These are phyloP conservation scores for Coemansia sp. DNA, from an alignment of 371 early-diverging fungal species.

Conservation along the genomic window DNA sequence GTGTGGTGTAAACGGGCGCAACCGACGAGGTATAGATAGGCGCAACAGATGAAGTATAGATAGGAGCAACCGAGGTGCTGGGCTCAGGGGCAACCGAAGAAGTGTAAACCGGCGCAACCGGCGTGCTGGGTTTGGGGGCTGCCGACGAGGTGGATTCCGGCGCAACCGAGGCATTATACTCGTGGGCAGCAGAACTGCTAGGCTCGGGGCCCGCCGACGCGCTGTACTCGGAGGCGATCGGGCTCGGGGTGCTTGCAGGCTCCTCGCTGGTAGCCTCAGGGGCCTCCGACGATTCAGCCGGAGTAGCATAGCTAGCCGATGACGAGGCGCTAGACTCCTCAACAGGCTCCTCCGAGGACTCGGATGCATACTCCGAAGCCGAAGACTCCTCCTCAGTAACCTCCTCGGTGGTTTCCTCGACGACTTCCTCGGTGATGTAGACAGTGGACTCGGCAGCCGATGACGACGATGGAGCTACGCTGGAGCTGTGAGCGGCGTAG, in stretches of 20 bases:
- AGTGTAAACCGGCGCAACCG: neutral
- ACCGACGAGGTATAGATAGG: too few species aligned
- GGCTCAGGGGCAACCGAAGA: neutral
- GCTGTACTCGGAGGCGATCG: neutral
- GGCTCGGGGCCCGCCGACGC: neutral
- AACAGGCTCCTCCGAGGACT: neutral
- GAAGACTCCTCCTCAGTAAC: neutral
- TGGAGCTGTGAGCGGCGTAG: neutral
- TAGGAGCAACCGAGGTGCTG: neutral
- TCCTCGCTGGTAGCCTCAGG: slow-evolving; percentile 2
- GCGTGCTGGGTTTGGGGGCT: neutral
- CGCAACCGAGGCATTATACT: neutral
- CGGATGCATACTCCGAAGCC: neutral
- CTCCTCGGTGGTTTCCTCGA: slow-evolving; percentile 2
- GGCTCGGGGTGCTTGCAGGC: neutral
- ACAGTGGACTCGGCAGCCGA: neutral
- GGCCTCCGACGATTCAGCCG: neutral
- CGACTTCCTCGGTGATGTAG: slow-evolving; percentile 1
- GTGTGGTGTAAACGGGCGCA: neutral
- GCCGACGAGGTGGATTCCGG: neutral
- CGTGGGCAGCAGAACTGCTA: neutral
- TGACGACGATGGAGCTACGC: neutral
- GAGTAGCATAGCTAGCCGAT: neutral
- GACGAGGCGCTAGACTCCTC: neutral
- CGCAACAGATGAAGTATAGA: too few species aligned